Evolutionary conservation across 2,329 filamentous ascomycete genomes (phyloP), one percentile per base, ranked within the genome.

Genomic region (Colletotrichum gloeosporioides): DNA sequence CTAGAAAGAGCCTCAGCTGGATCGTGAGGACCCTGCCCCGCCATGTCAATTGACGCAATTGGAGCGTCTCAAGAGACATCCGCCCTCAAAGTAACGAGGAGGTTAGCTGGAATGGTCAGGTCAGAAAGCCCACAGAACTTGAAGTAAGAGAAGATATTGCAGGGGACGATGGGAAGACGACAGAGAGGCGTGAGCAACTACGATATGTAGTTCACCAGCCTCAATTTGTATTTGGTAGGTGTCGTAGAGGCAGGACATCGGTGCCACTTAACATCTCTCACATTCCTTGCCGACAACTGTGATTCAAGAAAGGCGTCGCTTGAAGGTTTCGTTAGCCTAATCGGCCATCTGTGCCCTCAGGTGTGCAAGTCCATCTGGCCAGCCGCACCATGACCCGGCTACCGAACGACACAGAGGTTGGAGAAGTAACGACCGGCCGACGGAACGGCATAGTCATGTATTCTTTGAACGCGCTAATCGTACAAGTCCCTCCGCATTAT

Each of bases 401-500:
- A 3, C 22, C n/a, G 10, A 53, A 22, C 10, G n/a, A 62, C 9
- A 62, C 18, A 16, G 18, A 13, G 59, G 6, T 12, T 13, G 34
- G n/a, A 25, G 16, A 64, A 15, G 15, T 64, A 25, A 27, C 59
- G 22, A 39, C 15, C 25, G 32, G 22, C n/a, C 22, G 16, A 27
- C 25, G 55, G 25, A 29, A 25, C 16, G 34, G 55, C 25, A 44
- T 57, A 15, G 39, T 55, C 69, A 32, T 62, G 15, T 69, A 73
- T 63, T 32, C 67, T 32, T 18, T 39, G 53, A 49, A 29, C 55
- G 65, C 13, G 61, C 73, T 69, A 76, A 25, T 53, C 70, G 34
- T 53, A 76, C 57, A 76, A 62, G 59, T 59, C 71, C 61, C 57
- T 75, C 59, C 59, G 34, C 63, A 73, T 73, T 68, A 73, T 34